Evolutionary conservation across 805 yeast genomes (phyloP).

Genomic region (Metschnikowia arizonensis): DNA sequence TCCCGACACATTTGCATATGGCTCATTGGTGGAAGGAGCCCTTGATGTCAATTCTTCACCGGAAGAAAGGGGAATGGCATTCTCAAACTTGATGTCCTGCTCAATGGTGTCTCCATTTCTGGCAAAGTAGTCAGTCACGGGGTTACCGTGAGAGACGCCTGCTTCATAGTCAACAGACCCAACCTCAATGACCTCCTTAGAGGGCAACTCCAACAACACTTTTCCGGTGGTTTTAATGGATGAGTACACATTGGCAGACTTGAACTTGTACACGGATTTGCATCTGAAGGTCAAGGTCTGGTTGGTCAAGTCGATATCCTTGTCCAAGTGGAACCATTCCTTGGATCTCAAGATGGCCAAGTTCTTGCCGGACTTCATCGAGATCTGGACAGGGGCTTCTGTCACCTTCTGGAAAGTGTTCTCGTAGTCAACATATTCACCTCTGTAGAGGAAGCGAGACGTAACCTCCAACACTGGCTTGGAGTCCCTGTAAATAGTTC

Average conservation of each 20-base stretch:
- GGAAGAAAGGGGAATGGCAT: constrained; percentile 78
- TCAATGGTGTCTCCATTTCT: constrained; percentile 93
- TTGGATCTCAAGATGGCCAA: constrained; percentile 90
- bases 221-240: constrained; percentile 82
- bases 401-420: constrained; percentile 86
- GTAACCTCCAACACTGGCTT: constrained; percentile 87
- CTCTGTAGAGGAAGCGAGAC: constrained; percentile 95
- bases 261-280: constrained; percentile 77
- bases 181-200: constrained; percentile 80
- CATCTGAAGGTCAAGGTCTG: constrained; percentile 86
- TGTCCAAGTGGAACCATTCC: constrained; percentile 93
- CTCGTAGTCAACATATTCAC: constrained; percentile 79
- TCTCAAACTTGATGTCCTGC: constrained; percentile 88
- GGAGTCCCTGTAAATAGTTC: constrained; percentile 73
- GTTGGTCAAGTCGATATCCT: constrained; percentile 64
- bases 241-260: constrained; percentile 68
- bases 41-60: constrained; percentile 60
- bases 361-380: constrained; percentile 73
- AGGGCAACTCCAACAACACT: constrained; percentile 82
- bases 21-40: constrained; percentile 94
- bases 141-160: constrained; percentile 93
- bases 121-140: constrained; percentile 87
- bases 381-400: constrained; percentile 83
- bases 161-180: constrained; percentile 86
- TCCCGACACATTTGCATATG: constrained; percentile 95